Percentiles rank a stretch among this genome's conserved stretches.
Conservation (phyloP, 495 filamentous ascomycete species). For the Cercophora sp. region DNA sequence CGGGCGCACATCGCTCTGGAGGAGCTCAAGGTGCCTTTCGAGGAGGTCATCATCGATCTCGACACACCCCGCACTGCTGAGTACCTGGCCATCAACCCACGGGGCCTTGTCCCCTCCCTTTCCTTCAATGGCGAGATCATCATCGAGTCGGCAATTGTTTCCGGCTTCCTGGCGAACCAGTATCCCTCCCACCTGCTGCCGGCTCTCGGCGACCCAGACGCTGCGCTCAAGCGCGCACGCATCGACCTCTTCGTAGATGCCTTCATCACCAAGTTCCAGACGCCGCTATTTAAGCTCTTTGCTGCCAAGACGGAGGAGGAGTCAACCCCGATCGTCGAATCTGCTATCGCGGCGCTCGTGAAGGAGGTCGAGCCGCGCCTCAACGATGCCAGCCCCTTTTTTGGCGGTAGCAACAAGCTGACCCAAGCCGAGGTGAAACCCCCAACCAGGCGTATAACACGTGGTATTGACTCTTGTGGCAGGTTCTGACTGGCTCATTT, state of each 20-base stretch:
- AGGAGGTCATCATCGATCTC: slow-evolving; percentile 79
- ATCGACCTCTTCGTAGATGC: slow-evolving; percentile 76
- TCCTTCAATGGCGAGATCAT: slow-evolving; percentile 69
- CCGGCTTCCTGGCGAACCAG: slow-evolving; percentile 63
- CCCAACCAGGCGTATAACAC: too few species aligned
- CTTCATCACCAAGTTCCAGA: slow-evolving; percentile 59
- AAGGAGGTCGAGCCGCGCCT: slow-evolving; percentile 77
- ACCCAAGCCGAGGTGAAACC: slow-evolving; percentile 75
- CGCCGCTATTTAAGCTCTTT: slow-evolving; percentile 41
- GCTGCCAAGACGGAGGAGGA: slow-evolving; percentile 38
- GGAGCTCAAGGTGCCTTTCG: slow-evolving; percentile 67
- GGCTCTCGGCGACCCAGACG: slow-evolving; percentile 35
- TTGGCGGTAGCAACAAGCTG: slow-evolving; percentile 70
- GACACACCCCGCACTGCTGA: slow-evolving; percentile 68
- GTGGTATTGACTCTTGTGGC: not conserved
- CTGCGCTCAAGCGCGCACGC: slow-evolving; percentile 56
- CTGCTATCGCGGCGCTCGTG: slow-evolving; percentile 50
- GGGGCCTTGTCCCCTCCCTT: slow-evolving; percentile 73
- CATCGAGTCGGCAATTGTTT: slow-evolving; percentile 67
- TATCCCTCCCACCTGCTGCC: slow-evolving; percentile 53
- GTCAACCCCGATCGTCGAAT: slow-evolving; percentile 30
- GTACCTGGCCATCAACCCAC: slow-evolving; percentile 82
- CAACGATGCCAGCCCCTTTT: slow-evolving; percentile 65
- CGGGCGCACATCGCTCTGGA: slow-evolving; percentile 73
- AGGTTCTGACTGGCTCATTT: slow-evolving; percentile 67